Evolutionary conservation across 495 filamentous ascomycete genomes (phyloP), one percentile per base, ranked within the genome.

Genomic region (Daldinia loculata): DNA sequence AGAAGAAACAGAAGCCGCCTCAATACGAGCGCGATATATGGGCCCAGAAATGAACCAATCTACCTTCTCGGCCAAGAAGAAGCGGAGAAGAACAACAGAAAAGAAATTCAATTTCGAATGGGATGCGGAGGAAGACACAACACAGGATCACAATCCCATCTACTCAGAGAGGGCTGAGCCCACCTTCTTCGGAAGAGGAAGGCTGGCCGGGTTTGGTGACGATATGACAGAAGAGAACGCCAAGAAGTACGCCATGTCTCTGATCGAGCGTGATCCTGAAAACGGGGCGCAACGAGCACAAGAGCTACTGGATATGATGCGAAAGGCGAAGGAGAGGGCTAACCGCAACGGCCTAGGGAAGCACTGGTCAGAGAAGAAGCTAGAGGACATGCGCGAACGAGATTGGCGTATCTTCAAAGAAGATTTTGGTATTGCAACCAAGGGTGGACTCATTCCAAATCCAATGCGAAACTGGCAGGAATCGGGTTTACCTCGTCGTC

Each of bases 321-420:
- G 78, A 53, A 77, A 78, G 39, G 81, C 72, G 38, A 84, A 83
- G 70, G 91, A 98, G 82, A 86, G 91, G 55, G 81, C 90, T 56
- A 89, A 89, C 69, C 93, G 97, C 72, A 93, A 93, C 64, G 81
- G 76, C 11, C 85, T 91, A 52, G 88, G 90, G 6, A 95, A 95
- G 82, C 96, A 99, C 79, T 99, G 96, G 96, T 96, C 92, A 52
- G 94, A 98, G 80, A 99, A 99, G 88, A 90, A 85, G 66, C 80
- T 99, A 73, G 92, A 95, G 15, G 91, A 95, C 73, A 99, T 99
- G 95, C 92, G 93, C 70, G 94, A 98, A 83, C 86, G 95, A 75
- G 95, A 99, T 78, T 99, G 96, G 96, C 92, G 95, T 76, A 98
- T 99, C 71, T 97, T 99, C 86, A 98, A 98, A 83, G 96, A 98